Conservation (phyloP, 208 protist species). For the Kentomonas sorsogonicus region DNA sequence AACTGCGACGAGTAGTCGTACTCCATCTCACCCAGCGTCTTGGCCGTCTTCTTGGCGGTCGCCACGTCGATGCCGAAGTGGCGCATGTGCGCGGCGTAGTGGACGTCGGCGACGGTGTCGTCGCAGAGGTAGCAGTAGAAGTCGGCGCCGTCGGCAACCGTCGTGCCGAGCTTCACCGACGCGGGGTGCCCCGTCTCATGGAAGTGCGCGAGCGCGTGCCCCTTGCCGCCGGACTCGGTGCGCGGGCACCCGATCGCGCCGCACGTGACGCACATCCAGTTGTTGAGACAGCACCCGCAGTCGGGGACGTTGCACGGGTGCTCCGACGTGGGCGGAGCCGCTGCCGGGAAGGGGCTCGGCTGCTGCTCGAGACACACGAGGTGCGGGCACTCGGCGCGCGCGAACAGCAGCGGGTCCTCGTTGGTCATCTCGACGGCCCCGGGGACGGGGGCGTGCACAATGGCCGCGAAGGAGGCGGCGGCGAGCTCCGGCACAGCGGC, state of each 20-base stretch:
- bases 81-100: conserved; percentile 91
- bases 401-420: conserved; percentile 15
- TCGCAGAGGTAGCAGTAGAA: conserved; percentile 95
- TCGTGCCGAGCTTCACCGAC: conserved; percentile 96
- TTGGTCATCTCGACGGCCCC: conserved; percentile 37
- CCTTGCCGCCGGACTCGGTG: conserved; percentile 92
- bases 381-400: conserved; percentile 67
- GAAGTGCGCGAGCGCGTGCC: conserved; percentile 92
- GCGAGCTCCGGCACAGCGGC: conserved; percentile 37
- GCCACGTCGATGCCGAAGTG: conserved; percentile 95
- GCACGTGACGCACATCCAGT: conserved; percentile 95
- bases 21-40: conserved; percentile 95
- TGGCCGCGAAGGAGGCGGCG: conserved; percentile 40
- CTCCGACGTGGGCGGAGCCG: conserved; percentile 28
- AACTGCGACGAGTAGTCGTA: conserved; percentile 95
- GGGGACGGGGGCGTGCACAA: conserved; percentile 52
- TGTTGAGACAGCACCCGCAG: conserved; percentile 88
- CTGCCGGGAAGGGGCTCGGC: conserved; percentile 37
- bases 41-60: conserved; percentile 91
- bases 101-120: conserved; percentile 92
- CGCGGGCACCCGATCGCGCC: conserved; percentile 92
- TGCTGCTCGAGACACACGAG: conserved; percentile 76
- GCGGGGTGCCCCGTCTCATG: conserved; percentile 81
- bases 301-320: conserved; percentile 40
- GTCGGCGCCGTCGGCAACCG: conserved; percentile 82